Percentiles rank a stretch among this genome's conserved stretches.
These are phyloP conservation scores for Cenchrus americanus DNA, from an alignment of 176 grass and related monocot species.

Conservation along the genomic window DNA sequence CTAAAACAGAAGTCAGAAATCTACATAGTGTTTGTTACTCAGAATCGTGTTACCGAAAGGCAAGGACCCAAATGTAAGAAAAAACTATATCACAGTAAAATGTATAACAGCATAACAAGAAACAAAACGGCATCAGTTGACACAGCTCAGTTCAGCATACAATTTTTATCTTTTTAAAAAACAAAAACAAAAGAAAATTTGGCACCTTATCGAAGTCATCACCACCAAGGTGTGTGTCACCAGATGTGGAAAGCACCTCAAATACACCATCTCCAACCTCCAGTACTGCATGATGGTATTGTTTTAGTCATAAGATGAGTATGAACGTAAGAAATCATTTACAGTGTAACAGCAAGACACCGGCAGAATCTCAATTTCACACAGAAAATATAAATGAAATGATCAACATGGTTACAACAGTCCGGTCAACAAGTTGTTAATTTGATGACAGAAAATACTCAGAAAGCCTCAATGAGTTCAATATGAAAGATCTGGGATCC, in stretches of 20 bases:
- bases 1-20: neutral
- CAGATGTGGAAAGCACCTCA: slow-evolving; percentile 73
- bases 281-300: slow-evolving; percentile 46
- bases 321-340: neutral
- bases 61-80: neutral
- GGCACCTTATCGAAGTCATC: slow-evolving; percentile 71
- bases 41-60: neutral
- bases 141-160: neutral
- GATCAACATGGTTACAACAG: neutral
- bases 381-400: neutral
- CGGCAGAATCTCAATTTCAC: slow-evolving; percentile 2
- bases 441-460: neutral
- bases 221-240: slow-evolving; percentile 71
- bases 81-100: slow-evolving; percentile 16
- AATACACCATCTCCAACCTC: slow-evolving; percentile 76
- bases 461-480: neutral
- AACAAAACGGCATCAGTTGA: slow-evolving; percentile 1
- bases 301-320: slow-evolving; percentile 10
- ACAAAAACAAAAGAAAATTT: neutral
- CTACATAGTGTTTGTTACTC: neutral
- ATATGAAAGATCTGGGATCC: neutral
- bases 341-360: neutral
- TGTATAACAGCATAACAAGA: neutral
- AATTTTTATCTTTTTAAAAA: neutral
- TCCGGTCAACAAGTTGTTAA: neutral